Evolutionary conservation across 2,329 filamentous ascomycete species (phyloP), one percentile per base, ranked within the genome.

Genomic region (Pyrenophora teres): DNA sequence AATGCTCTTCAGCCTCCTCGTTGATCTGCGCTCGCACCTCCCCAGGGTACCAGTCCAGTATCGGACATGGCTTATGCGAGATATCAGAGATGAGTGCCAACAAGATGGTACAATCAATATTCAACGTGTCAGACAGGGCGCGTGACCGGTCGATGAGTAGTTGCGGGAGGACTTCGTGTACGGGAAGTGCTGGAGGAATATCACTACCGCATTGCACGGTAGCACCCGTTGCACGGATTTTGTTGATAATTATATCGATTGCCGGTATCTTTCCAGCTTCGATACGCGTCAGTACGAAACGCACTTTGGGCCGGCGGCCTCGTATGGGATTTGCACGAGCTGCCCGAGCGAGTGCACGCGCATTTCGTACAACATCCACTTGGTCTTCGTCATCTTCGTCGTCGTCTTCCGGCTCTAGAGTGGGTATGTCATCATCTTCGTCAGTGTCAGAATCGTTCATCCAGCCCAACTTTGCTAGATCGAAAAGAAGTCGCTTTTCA

Each of bases 21-120:
- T 84, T 79, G 52, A 90, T 83, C 64, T 90, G 87, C 12, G 81
- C 79, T 43, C 81, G 75, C 42, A 90, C 84, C 37, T 84, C 83
- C 18, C 74, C 77, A 59, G 87, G 85, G 60, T 82, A 68, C 69
- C 76, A 78, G n/a, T 80, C 77, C 30, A 80, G 75, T 39, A 79
- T 76, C 2, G 72, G 63, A 23, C 77, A 75, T 32, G 73, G 65
- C 30, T 74, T 74, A 66, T 92, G 87, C 2, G 86, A 88, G 21
- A 92, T 84, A 62, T 92, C 89, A 0, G 88, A 90, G 1, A 87
- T 82, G 2, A 92, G 76, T 4, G 87, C 88, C 4, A 92, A 80
- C 5, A 92, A 79, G 40, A 90, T 83, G 1, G 88, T 90, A 46
- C 84, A 86, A 69, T 87, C 85, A 48, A 87, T 79, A 63, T 87